Evolutionary conservation across 2,329 filamentous ascomycete genomes (phyloP), one percentile per base, ranked within the genome.

Genomic region (Aspergillus proliferans): DNA sequence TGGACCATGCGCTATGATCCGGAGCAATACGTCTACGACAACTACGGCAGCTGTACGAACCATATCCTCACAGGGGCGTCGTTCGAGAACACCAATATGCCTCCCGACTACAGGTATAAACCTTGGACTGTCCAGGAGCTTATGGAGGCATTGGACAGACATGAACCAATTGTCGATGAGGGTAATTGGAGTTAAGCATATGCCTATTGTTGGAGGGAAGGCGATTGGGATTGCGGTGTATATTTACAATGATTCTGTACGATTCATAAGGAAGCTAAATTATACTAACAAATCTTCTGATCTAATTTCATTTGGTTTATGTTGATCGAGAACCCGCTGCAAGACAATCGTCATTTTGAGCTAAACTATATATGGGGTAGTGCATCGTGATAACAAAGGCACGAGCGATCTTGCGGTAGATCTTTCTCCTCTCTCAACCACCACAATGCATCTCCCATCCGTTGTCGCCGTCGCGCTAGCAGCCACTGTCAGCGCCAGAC

Each of bases 11-110:
- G 39, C 5, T 49, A 55, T 43, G 43, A 55, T n/a, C 51, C 53
- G 0, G 53, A 55, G 41, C 10, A 24, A 8, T 55, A 55, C 34
- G 53, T 40, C 2, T 53, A 55, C 15, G 49, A 53, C 6, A 52
- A 55, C 12, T 55, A 48, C 33, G 40, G 39, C 6, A 28, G 40
- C 18, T 47, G 36, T 3, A 40, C 47, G 15, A 24, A 22, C 3
- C 51, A 55, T 52, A 3, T 54, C 1, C 10, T 50, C 24, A 64
- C 64, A 48, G 71, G 71, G 2, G 57, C 70, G 3, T 58, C 63
- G 10, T 73, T 76, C 62, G 64, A 69, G 47, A 71, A 76, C 48
- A 56, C 71, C 3, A 77, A 77, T 52, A 72, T 70, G 52, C 73
- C 73, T 10, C 66, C 59, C 8, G 71, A 71, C 1, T 71, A 73